Percentiles rank a stretch among this genome's conserved stretches.
These are phyloP conservation scores for Suhomyces ambrosiae DNA, from an alignment of 1,139 yeast species.

Conservation along the genomic window DNA sequence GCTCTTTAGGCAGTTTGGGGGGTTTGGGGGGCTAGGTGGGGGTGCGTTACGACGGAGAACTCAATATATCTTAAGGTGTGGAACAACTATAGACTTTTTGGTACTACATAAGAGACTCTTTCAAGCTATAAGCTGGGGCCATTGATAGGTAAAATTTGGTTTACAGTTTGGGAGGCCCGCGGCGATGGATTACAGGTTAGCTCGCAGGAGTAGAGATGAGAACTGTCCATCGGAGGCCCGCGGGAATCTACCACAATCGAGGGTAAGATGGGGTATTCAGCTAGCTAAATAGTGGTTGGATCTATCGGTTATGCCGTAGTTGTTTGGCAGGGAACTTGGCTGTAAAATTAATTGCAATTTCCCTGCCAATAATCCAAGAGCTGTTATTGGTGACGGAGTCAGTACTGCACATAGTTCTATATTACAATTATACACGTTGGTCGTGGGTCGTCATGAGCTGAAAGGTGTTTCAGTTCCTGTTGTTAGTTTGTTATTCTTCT, in stretches of 20 bases:
- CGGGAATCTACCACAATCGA: too few species aligned
- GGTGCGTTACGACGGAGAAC: constrained; percentile 5
- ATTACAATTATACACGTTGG: too few species aligned
- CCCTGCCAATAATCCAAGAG: too few species aligned
- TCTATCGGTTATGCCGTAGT: too few species aligned
- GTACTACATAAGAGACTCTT: constrained; percentile 10
- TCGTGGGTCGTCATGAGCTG: too few species aligned
- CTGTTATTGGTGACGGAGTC: constrained; percentile 1
- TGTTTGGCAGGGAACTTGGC: too few species aligned
- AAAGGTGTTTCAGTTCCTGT: too few species aligned
- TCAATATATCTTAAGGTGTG: constrained; percentile 2
- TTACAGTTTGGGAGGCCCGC: constrained; percentile 8
- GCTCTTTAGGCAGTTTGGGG: too few species aligned
- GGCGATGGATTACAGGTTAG: constrained; percentile 8
- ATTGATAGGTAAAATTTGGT: constrained; percentile 8
- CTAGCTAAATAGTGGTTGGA: too few species aligned
- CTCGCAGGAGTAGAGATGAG: constrained; percentile 4
- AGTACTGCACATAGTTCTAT: background rate
- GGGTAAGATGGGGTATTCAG: background rate
- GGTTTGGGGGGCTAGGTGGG: background rate
- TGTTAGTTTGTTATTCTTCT: too few species aligned
- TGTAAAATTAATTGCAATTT: too few species aligned
- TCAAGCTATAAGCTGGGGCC: background rate
- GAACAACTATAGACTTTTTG: constrained; percentile 3
- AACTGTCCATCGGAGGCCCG: constrained; percentile 1